Evolutionary conservation across 345 rosid genomes (phyloP).

Genomic region (Eucalyptus fibrosa): DNA sequence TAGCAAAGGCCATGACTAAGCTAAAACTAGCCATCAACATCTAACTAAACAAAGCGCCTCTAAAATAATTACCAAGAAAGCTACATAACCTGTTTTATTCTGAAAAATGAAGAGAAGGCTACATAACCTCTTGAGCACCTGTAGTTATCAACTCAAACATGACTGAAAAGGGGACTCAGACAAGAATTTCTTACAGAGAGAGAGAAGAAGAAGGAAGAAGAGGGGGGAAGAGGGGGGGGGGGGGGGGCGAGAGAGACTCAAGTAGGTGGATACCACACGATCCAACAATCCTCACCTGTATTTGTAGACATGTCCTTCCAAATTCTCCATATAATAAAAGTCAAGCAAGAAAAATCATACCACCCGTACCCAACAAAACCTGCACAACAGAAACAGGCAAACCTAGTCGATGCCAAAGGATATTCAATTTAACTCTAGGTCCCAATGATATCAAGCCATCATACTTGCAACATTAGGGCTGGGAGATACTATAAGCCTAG

Average conservation of each 20-base stretch:
- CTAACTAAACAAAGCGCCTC: background rate
- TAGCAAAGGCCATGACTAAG: slow-evolving; percentile 5
- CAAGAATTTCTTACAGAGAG: background rate
- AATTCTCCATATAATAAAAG: slow-evolving; percentile 9
- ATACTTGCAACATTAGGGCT: background rate
- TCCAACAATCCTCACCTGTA: slow-evolving; percentile 25
- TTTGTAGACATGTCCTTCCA: slow-evolving; percentile 10
- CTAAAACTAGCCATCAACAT: background rate
- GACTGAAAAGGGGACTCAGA: background rate
- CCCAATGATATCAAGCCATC: background rate
- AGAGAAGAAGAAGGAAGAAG: background rate
- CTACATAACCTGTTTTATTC: background rate
- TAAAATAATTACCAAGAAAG: background rate
- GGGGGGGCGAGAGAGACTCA: background rate
- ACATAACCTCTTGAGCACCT: background rate
- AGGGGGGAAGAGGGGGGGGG: background rate
- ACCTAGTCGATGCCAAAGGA: slow-evolving; percentile 39
- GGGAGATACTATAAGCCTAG: background rate
- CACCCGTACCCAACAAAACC: slow-evolving; percentile 24
- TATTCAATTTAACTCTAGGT: slow-evolving; percentile 41
- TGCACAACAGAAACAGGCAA: slow-evolving; percentile 41
- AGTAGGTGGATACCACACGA: background rate
- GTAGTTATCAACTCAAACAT: background rate
- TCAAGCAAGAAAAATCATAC: background rate
- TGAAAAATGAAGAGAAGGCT: background rate